Evolutionary conservation across 345 rosid species (phyloP).

Genomic region (Mercurialis annua): DNA sequence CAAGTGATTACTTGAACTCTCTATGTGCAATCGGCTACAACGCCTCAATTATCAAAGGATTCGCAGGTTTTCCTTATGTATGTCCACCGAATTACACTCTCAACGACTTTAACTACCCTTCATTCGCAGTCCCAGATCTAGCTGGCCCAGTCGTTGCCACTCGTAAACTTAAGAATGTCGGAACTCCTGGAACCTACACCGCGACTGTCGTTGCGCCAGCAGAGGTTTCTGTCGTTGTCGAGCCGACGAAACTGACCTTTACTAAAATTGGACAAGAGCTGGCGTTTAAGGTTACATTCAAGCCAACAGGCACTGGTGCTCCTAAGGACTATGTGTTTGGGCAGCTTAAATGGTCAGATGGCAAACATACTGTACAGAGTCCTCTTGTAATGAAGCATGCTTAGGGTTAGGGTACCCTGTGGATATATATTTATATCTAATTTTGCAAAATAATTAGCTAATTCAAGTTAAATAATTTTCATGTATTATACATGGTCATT

Average conservation of each 20-base stretch:
- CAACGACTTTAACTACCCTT: slow-evolving; percentile 47
- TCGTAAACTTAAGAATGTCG: slow-evolving; percentile 13
- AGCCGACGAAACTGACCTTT: slow-evolving; percentile 11
- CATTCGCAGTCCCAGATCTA: slow-evolving; percentile 33
- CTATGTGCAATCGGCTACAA: slow-evolving; percentile 21
- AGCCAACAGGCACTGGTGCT: not conserved
- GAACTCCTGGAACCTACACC: slow-evolving; percentile 6
- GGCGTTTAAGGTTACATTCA: not conserved
- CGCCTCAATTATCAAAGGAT: not conserved
- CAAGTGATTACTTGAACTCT: slow-evolving; percentile 22
- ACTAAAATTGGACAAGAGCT: slow-evolving; percentile 2
- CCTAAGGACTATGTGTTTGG: slow-evolving; percentile 8
- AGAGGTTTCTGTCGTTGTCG: not conserved
- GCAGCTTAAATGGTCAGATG: slow-evolving; percentile 16
- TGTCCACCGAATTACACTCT: slow-evolving; percentile 28
- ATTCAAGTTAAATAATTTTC: too few species aligned
- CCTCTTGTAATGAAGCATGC: slow-evolving; percentile 19
- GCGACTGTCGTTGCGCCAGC: not conserved
- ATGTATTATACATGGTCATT: too few species aligned
- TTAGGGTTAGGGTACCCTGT: too few species aligned
- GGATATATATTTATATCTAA: too few species aligned
- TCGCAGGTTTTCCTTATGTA: not conserved
- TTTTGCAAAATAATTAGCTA: too few species aligned
- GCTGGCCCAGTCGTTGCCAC: not conserved
- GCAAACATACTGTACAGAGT: slow-evolving; percentile 8